Evolutionary conservation across 2,329 filamentous ascomycete genomes (phyloP).

Genomic region (Fusarium sp.): DNA sequence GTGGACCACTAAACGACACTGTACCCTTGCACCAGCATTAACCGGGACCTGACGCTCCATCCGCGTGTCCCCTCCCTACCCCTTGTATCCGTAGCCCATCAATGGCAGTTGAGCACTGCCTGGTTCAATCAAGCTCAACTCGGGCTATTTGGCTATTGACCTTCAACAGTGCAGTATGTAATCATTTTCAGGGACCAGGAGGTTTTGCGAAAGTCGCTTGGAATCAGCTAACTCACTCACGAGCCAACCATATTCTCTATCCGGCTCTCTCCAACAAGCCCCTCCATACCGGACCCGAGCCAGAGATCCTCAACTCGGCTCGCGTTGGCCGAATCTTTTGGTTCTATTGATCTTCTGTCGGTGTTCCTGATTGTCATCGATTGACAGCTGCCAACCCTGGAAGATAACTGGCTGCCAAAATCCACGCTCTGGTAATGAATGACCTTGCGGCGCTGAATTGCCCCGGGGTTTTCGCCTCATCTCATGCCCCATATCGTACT

Average conservation of each 20-base stretch:
- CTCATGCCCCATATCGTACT: slow-evolving; percentile 16
- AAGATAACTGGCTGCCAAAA: slow-evolving; percentile 18
- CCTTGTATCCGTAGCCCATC: background rate
- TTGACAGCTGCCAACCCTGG: background rate
- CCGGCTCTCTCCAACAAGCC: slow-evolving; percentile 4
- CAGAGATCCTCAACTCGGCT: slow-evolving; percentile 11
- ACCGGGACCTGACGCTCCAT: slow-evolving; percentile 17
- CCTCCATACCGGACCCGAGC: slow-evolving; percentile 16
- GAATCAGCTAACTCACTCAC: background rate
- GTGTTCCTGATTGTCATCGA: slow-evolving; percentile 12
- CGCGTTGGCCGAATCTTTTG: slow-evolving; percentile 16
- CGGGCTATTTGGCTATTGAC: background rate
- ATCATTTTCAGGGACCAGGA: slow-evolving; percentile 15
- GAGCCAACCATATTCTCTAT: slow-evolving; percentile 21
- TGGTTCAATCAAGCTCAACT: background rate
- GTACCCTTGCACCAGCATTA: slow-evolving; percentile 19
- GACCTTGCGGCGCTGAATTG: slow-evolving; percentile 16
- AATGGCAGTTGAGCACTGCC: slow-evolving; percentile 2
- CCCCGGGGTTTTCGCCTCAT: slow-evolving; percentile 20
- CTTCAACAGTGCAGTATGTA: background rate
- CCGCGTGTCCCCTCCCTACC: slow-evolving; percentile 12
- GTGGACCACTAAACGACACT: slow-evolving; percentile 2
- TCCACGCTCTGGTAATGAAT: slow-evolving; percentile 5
- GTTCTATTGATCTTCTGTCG: slow-evolving; percentile 1
- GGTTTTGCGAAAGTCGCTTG: slow-evolving; percentile 11